Conservation (phyloP, 148 eudicot species). For the Fagopyrum esculentum region DNA sequence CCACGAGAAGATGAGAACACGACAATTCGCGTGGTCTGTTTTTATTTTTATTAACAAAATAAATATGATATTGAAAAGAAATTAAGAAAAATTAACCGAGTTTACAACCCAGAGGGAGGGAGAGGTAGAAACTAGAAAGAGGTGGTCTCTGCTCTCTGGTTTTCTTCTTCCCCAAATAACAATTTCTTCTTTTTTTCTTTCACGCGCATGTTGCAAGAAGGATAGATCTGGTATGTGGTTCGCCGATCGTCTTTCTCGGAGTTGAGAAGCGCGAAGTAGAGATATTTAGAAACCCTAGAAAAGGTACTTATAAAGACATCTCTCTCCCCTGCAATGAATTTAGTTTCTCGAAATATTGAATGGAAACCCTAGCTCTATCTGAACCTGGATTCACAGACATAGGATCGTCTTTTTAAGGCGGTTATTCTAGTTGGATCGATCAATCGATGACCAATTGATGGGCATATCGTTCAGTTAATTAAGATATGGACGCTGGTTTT, state of each 20-base stretch:
- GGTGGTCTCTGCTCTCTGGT: slow-evolving; percentile 9
- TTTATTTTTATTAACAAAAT: neutral
- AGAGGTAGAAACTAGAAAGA: slow-evolving; percentile 8
- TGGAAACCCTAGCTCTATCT: slow-evolving; percentile 52
- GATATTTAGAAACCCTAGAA: slow-evolving; percentile 14
- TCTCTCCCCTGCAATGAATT: slow-evolving; percentile 9
- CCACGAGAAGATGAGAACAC: neutral
- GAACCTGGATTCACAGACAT: slow-evolving; percentile 9
- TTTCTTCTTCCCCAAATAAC: slow-evolving; percentile 8
- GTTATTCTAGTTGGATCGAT: slow-evolving; percentile 22
- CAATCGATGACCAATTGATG: slow-evolving; percentile 21
- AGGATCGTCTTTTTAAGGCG: slow-evolving; percentile 24
- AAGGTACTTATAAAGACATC: neutral
- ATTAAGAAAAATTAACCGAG: neutral
- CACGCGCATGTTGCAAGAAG: slow-evolving; percentile 1
- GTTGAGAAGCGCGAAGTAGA: neutral
- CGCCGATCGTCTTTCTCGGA: slow-evolving; percentile 8
- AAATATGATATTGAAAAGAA: neutral
- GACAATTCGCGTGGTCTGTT: neutral
- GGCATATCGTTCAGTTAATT: neutral
- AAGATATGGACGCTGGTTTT: neutral
- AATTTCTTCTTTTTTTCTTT: slow-evolving; percentile 5
- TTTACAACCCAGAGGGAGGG: slow-evolving; percentile 5
- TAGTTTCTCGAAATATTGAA: slow-evolving; percentile 18
- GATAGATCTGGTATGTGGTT: slow-evolving; percentile 12